phyloP scores from a whole-genome alignment of 2,329 filamentous ascomycete species.

The Penicillium hordei region DNA sequence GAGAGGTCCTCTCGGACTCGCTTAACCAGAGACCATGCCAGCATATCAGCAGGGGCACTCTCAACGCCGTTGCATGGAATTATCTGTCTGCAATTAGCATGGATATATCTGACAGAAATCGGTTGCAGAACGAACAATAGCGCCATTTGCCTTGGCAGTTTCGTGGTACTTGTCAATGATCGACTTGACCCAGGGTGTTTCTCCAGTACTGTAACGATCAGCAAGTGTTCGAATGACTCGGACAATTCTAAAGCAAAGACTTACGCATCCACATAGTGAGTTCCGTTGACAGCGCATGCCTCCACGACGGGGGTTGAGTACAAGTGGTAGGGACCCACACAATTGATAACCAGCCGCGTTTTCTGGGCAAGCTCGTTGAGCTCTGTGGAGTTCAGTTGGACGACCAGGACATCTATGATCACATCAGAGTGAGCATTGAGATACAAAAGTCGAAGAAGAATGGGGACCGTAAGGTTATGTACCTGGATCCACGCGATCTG shows the following conservation, averaged over 20 bases:
- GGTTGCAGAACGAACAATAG: constrained; percentile 51
- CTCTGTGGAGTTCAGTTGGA: constrained; percentile 51
- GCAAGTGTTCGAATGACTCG: not conserved
- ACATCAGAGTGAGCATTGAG: constrained; percentile 9
- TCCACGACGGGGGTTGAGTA: constrained; percentile 65
- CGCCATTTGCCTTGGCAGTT: constrained; percentile 58
- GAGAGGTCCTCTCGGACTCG: constrained; percentile 54
- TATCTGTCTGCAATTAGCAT: constrained; percentile 42
- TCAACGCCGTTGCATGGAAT: constrained; percentile 63
- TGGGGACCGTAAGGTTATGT: constrained; percentile 21
- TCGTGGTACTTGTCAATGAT: constrained; percentile 63
- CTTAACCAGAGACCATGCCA: constrained; percentile 54
- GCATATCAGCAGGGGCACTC: constrained; percentile 59
- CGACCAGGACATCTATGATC: constrained; percentile 44
- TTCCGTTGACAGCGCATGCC: constrained; percentile 63
- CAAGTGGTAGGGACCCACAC: constrained; percentile 62
- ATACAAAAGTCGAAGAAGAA: not conserved
- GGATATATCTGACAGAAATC: not conserved
- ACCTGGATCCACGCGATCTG: constrained; percentile 71
- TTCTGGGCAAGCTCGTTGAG: constrained; percentile 54
- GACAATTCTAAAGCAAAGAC: constrained; percentile 12
- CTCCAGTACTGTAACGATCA: constrained; percentile 53
- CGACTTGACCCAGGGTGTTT: constrained; percentile 63
- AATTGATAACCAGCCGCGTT: constrained; percentile 60
- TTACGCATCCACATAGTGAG: constrained; percentile 65